Base-by-base conservation (phyloP, 2,329 filamentous ascomycete genomes). In the Trichoderma sp. region DNA sequence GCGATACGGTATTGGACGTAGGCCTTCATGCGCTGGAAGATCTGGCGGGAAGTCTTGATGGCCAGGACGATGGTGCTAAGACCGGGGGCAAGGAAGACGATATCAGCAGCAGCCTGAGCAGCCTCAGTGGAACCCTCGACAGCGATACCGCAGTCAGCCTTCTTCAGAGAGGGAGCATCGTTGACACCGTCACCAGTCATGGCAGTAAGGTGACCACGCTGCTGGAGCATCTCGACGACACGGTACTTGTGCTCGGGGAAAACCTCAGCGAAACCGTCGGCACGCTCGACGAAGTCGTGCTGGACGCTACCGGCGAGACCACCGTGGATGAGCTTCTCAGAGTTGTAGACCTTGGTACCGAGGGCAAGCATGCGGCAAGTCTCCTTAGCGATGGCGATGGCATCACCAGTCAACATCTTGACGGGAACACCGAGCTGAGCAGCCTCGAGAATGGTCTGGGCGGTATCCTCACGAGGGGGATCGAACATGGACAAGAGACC, bases 181-280 rank as follows among this genome's bases (percentile, higher is more conserved):
- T 97, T 97, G 83, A 97, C 93, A 87, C 93, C 93, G 74, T 97
- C 93, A 85, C 93, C 93, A 81, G 93, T 97, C 93, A 97, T 97
- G 79, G 93, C 93, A 82, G 96, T 92, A 45, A 97, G 88, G 82
- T 96, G 94, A 73, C 93, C 93, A 88, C 93, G 92, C 83, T 94
- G 91, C 83, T 97, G 93, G 60, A 97, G 87, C 76, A 96, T 96
- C 82, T 96, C 92, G 75, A 97, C 93, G 79, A 95, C 92, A 73
- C 92, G 92, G 84, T 94, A 96, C 86, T 97, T 97, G 87, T 97
- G 93, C 83, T 97, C 91, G 74, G 93, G 93, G 86, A 95, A 96
- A 67, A 97, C 93, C 79, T 97, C 93, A 72, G 93, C 93, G 81
- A 97, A 97, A 83, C 93, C 93, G 86, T 97, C 93, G 70, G 93